Conservation (phyloP, 306 rosid species). For the Adenanthera pavonina region DNA sequence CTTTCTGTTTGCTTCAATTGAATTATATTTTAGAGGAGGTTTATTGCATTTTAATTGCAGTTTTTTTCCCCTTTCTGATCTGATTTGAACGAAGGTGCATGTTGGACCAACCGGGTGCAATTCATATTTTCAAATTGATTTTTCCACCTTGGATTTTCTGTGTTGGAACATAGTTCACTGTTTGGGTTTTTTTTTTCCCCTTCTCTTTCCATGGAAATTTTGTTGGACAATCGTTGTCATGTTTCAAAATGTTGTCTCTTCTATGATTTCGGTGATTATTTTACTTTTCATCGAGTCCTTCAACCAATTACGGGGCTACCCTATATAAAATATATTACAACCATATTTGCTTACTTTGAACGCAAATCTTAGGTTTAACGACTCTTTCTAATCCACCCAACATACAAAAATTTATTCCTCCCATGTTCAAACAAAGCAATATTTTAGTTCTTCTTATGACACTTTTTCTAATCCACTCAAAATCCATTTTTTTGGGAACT, state of each 20-base stretch:
- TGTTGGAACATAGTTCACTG: conserved; percentile 16
- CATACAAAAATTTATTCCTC: not conserved
- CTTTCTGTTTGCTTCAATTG: not conserved
- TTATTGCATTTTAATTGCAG: not conserved
- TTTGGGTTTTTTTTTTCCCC: conserved; percentile 7
- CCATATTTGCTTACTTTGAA: not conserved
- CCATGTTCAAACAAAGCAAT: not conserved
- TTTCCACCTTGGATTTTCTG: not conserved
- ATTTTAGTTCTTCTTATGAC: not conserved
- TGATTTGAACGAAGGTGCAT: conserved; percentile 26
- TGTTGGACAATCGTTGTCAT: conserved; percentile 11
- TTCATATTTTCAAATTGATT: conserved; percentile 16
- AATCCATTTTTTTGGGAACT: too few relatives aligned
- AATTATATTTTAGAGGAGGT: not conserved
- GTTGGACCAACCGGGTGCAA: conserved; percentile 28
- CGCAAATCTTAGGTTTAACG: not conserved
- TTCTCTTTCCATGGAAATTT: conserved; percentile 13
- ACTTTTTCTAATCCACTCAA: too few relatives aligned
- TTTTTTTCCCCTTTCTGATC: not conserved
- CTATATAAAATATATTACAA: not conserved
- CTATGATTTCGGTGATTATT: not conserved
- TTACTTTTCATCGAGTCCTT: conserved; percentile 31
- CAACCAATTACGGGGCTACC: conserved; percentile 21
- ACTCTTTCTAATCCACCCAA: not conserved
- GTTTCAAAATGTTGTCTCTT: conserved; percentile 16